Evolutionary conservation across 345 rosid species (phyloP), one percentile per base, ranked within the genome.

Genomic region (Anacardium occidentale): DNA sequence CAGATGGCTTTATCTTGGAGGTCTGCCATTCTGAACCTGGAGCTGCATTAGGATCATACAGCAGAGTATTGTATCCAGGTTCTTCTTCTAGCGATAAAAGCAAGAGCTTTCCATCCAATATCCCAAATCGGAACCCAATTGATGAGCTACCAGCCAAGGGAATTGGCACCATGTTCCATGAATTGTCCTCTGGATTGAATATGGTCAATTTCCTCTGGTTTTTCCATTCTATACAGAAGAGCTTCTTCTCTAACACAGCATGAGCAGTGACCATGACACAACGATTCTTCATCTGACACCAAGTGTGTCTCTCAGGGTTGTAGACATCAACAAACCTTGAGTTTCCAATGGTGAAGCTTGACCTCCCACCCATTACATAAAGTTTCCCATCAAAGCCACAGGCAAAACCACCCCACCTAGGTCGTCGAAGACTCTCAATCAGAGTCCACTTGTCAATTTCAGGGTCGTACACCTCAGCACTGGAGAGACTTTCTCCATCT

Each of bases 201-300:
- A 95, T 84, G 1, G 92, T 74, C 68, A 95, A 79, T 78, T 85
- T 95, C 82, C 98, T 67, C 79, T 91, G 94, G 81, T 87, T 87
- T 68, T 87, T 95, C 98, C 99, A 92, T 60, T 92, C 96, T 75
- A 91, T 85, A 67, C 99, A 95, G 79, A 78, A 92, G 73, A 95
- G 91, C 80, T 89, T 91, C 69, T 78, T 79, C 14, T 81, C 94
- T 59, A 92, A 77, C 66, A 83, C 94, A 40, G 94, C 96, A 81
- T 92, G 96, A 65, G 99, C 89, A 40, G 99, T 95, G 59, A 89
- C 97, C 99, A 91, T 92, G 18, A 90, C 96, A 68, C 96, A 81
- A 34, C 99, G 97, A 54, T 89, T 92, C 84, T 91, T 95, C 82
- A 88, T 85, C 70, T 92, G 86, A 57, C 83, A 20, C 99, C 99